These are phyloP conservation scores for Naegleria gruberi DNA, from an alignment of 208 protist species.

Conservation along the genomic window DNA sequence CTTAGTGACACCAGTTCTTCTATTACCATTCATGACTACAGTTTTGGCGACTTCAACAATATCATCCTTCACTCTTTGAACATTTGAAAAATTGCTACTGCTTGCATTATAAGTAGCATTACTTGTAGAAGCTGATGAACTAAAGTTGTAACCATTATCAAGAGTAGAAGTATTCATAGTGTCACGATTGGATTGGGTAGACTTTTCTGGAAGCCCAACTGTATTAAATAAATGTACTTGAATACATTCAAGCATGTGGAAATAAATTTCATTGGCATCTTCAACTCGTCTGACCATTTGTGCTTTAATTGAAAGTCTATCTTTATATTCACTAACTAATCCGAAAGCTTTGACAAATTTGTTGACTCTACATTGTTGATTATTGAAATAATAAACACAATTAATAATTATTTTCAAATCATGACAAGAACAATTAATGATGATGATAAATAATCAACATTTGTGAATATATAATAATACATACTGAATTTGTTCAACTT, in stretches of 20 bases:
- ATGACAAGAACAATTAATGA: neutral
- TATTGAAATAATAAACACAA: neutral
- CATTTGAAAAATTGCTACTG: neutral
- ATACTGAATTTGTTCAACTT: neutral
- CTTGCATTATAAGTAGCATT: no score
- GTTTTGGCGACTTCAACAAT: neutral
- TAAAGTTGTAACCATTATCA: neutral
- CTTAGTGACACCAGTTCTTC: neutral
- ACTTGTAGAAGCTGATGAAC: neutral
- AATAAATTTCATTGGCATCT: neutral
- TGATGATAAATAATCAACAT: neutral
- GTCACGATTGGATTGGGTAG: neutral
- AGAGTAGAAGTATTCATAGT: neutral
- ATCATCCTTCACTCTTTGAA: neutral
- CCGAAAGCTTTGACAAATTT: neutral
- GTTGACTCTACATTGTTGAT: neutral
- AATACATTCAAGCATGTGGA: neutral
- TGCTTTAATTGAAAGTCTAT: neutral
- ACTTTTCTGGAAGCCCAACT: neutral
- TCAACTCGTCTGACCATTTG: neutral
- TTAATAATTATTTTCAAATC: neutral
- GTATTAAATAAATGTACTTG: conserved; percentile 3
- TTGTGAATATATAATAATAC: neutral
- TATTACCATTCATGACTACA: neutral
- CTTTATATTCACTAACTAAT: neutral